Percentiles rank a stretch among this genome's conserved stretches.
phyloP scores from a whole-genome alignment of 805 yeast genomes.

The Yueomyces sinensis region DNA sequence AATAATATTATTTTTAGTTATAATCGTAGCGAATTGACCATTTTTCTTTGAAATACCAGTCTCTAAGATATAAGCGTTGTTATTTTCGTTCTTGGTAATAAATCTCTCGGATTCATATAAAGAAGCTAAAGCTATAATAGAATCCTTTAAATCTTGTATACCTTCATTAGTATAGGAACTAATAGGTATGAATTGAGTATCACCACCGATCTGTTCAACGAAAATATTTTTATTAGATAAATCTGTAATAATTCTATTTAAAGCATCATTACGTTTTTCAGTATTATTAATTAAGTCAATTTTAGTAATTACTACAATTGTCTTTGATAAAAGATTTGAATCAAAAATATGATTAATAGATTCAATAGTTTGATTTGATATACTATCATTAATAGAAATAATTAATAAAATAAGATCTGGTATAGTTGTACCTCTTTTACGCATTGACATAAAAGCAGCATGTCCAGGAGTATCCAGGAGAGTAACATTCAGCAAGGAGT shows the following conservation, averaged over 20 bases:
- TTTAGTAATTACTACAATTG: conserved; percentile 87
- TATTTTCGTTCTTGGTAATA: conserved; percentile 27
- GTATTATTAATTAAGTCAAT: conserved; percentile 51
- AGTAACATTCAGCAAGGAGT: conserved; percentile 63
- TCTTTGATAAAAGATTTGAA: conserved; percentile 8
- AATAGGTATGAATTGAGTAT: conserved; percentile 75
- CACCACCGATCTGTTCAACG: conserved; percentile 91
- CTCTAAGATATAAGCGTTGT: conserved; percentile 85
- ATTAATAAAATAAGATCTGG: conserved; percentile 89
- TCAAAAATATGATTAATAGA: conserved; percentile 87
- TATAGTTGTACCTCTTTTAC: conserved; percentile 89
- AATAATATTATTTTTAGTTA: conserved; percentile 68
- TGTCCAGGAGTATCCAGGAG: conserved; percentile 97
- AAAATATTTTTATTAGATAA: conserved; percentile 66
- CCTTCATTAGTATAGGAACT: conserved; percentile 85
- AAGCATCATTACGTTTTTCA: conserved; percentile 38
- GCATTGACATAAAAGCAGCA: conserved; percentile 90
- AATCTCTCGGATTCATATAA: conserved; percentile 61
- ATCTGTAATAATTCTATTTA: conserved; percentile 68
- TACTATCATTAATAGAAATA: conserved; percentile 95
- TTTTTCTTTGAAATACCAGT: conserved; percentile 69
- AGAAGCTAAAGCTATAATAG: conserved; percentile 75
- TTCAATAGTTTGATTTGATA: conserved; percentile 94
- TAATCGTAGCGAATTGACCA: conserved; percentile 77
- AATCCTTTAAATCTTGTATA: conserved; percentile 82